phyloP scores from a whole-genome alignment of 2,329 filamentous ascomycete genomes.

The Neoscytalidium dimidiatum region DNA sequence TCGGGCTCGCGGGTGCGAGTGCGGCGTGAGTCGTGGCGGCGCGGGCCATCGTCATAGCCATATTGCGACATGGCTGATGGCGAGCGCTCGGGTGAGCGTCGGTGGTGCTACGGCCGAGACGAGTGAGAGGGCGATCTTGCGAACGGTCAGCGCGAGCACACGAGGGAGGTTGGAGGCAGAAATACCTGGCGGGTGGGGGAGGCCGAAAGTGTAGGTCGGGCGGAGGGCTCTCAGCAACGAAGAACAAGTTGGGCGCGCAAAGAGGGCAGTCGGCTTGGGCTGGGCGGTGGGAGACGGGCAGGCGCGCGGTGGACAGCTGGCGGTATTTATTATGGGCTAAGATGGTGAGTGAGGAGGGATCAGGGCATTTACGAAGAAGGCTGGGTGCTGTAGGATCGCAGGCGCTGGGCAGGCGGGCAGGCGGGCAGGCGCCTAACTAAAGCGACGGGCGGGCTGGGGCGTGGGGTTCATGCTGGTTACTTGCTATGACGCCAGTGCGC shows the following conservation, averaged over 20 bases:
- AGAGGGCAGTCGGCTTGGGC: slow-evolving; percentile 5
- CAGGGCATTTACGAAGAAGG: neutral
- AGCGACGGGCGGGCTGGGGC: neutral
- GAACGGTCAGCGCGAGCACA: neutral
- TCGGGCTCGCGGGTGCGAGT: slow-evolving; percentile 52
- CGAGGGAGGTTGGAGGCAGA: neutral
- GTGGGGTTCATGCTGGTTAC: neutral
- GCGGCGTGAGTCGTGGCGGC: slow-evolving; percentile 38
- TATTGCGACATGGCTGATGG: slow-evolving; percentile 49
- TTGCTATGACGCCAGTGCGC: slow-evolving; percentile 9
- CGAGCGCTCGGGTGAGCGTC: slow-evolving; percentile 3
- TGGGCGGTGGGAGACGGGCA: slow-evolving; percentile 9
- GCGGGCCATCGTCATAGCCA: slow-evolving; percentile 50
- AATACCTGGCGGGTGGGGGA: neutral
- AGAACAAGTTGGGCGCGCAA: slow-evolving; percentile 6
- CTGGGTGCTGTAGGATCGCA: slow-evolving; percentile 4
- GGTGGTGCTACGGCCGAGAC: neutral
- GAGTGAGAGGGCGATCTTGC: neutral
- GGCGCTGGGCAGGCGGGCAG: slow-evolving; percentile 1
- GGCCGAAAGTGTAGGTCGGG: neutral
- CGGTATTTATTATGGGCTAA: slow-evolving; percentile 9
- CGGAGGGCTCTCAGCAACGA: neutral
- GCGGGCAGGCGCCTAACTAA: neutral
- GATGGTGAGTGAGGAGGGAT: slow-evolving; percentile 6
- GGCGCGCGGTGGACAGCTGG: slow-evolving; percentile 10